Base-by-base conservation (phyloP, 2,329 filamentous ascomycete species). In the Endothia cerciana region DNA sequence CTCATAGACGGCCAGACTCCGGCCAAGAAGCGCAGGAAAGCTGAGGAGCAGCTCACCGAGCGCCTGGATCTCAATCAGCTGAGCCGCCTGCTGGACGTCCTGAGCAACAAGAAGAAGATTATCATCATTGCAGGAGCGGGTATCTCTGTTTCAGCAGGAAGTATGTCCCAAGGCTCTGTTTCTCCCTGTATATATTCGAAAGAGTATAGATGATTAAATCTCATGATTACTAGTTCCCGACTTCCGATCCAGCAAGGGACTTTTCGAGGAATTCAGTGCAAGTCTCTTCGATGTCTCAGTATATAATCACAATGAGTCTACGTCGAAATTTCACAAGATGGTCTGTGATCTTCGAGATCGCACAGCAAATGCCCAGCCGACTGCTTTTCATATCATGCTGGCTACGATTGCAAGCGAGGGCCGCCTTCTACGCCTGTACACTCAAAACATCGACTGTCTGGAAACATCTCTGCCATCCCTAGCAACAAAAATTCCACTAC, bases 261-360 rank as follows among this genome's bases (percentile, higher is more conserved):
- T 99, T 2, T 99, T 99, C 79, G 91, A 89, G 30, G 90, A 92
- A 70, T 90, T n/a, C n/a, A n/a, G 95, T 61, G 97, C 98, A 78
- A 89, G 97, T 71, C 85, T 99, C 0, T 99, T 99, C 75, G 95
- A 99, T 79, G 95, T 94, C 61, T 97, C 94, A 10, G 95, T 99
- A 62, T 99, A 99, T 82, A 93, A 92, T 77, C 91, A 97, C 81
- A 90, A 96, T 75, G 85, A 86, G 25, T 92, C 94, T 17, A 98
- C 94, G 0, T 89, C 91, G 30, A 92, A 91, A 11, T 99, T 99
- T 77, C 95, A 99, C 78, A 89, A 91, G 75, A 97, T 99, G 94
- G 93, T 99, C 71, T 91, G 93, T 74, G 90, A 92, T 73, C 86
- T 80, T 92, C 92, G 28, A 88, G 89, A n/a, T n/a, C n/a, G n/a